Conservation (phyloP, 2,329 filamentous ascomycete genomes). For the Aspergillus oerlinghausenensis region DNA sequence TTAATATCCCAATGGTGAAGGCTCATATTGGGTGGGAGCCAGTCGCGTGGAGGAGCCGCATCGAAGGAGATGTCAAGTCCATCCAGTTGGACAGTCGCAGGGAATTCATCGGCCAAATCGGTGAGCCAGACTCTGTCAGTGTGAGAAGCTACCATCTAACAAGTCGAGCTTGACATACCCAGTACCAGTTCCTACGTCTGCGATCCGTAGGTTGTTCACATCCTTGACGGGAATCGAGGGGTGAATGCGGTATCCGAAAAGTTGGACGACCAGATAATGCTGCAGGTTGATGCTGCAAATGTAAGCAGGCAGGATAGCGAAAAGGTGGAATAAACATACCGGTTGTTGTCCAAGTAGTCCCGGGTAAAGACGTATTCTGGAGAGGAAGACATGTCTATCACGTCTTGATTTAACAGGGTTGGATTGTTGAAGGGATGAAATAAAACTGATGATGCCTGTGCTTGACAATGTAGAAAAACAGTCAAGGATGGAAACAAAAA, state of each 20-base stretch:
- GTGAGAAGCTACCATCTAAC: background rate
- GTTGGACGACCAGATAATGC: background rate
- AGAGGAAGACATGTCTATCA: background rate
- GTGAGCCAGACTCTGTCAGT: slow-evolving; percentile 2
- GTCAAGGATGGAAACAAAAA: background rate
- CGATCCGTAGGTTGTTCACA: background rate
- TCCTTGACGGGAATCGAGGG: background rate
- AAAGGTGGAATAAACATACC: background rate
- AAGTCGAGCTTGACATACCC: background rate
- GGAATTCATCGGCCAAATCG: background rate
- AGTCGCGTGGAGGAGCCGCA: background rate
- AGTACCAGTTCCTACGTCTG: slow-evolving; percentile 1
- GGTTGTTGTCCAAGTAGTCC: background rate
- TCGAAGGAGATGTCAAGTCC: slow-evolving; percentile 2
- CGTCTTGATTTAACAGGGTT: background rate
- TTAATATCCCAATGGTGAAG: slow-evolving; percentile 2
- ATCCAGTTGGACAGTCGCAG: background rate
- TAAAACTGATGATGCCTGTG: background rate
- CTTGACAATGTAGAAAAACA: background rate
- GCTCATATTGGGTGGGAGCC: slow-evolving; percentile 1
- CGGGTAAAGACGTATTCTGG: background rate
- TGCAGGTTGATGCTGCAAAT: background rate
- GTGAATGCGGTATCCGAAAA: background rate
- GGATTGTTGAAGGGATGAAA: background rate
- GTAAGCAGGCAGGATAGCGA: background rate